Conservation (phyloP, 2,329 filamentous ascomycete species). For the Penicillium sp. region DNA sequence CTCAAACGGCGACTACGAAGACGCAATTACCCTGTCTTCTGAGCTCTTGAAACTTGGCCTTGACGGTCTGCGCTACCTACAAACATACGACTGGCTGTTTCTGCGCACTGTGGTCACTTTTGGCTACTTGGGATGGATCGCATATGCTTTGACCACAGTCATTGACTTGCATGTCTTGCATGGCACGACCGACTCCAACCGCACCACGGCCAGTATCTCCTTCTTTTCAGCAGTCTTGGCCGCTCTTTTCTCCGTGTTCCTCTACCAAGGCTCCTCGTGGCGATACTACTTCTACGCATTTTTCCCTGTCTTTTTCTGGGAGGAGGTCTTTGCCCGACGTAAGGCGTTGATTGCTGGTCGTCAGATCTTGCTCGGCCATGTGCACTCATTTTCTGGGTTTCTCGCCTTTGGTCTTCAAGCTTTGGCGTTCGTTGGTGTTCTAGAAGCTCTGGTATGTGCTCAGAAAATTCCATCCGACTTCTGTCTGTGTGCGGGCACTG, state of each 20-base stretch:
- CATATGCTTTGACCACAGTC: constrained; percentile 82
- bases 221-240: constrained; percentile 73
- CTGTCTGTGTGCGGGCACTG: too few relatives aligned
- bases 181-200: constrained; percentile 57
- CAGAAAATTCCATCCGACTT: neutral
- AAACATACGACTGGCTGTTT: constrained; percentile 98
- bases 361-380: constrained; percentile 61
- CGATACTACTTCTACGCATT: constrained; percentile 89
- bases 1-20: constrained; percentile 57
- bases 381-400: constrained; percentile 55
- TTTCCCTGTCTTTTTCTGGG: constrained; percentile 94
- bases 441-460: constrained; percentile 66
- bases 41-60: constrained; percentile 71
- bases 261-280: constrained; percentile 69
- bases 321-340: constrained; percentile 79
- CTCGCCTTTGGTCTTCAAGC: constrained; percentile 58
- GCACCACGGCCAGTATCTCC: constrained; percentile 54
- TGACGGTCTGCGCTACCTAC: constrained; percentile 81
- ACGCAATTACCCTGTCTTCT: constrained; percentile 73
- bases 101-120: constrained; percentile 78
- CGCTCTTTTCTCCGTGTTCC: constrained; percentile 69
- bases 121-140: constrained; percentile 93
- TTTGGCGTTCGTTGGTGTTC: constrained; percentile 63
- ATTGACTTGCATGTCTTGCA: constrained; percentile 82
- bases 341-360: constrained; percentile 62